Percentiles rank a stretch among this genome's conserved stretches.
Evolutionary conservation across 257 asterid genomes (phyloP).

Genomic region (Solanum lycopersicoides): DNA sequence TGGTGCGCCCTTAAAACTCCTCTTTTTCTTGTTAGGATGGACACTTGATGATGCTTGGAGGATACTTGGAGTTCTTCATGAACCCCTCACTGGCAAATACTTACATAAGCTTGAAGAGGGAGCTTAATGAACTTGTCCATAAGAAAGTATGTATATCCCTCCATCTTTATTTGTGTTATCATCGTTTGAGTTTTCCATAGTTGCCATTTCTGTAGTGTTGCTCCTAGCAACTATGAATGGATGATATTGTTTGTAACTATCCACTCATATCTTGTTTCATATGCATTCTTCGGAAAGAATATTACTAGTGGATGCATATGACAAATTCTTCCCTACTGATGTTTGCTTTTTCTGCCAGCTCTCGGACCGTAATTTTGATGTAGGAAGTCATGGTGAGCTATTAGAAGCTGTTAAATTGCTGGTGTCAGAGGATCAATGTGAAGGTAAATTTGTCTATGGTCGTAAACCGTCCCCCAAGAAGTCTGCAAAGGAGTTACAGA

Average conservation of each 20-base stretch:
- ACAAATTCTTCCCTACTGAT: slow-evolving; percentile 2
- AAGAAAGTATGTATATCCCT: slow-evolving; percentile 36
- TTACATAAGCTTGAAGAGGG: slow-evolving; percentile 54
- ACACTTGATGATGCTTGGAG: slow-evolving; percentile 85
- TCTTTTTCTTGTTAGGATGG: slow-evolving; percentile 51
- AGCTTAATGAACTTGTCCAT: slow-evolving; percentile 72
- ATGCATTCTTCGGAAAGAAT: not conserved
- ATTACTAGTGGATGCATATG: not conserved
- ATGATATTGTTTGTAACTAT: not conserved
- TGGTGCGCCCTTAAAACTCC: not conserved
- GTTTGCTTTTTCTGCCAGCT: slow-evolving; percentile 52
- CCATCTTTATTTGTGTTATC: not conserved
- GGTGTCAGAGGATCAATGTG: slow-evolving; percentile 71
- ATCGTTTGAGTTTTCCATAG: not conserved
- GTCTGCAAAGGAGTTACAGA: slow-evolving; percentile 17
- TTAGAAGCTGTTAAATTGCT: slow-evolving; percentile 65
- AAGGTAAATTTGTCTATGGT: slow-evolving; percentile 83
- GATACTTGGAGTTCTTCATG: slow-evolving; percentile 88
- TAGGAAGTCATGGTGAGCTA: slow-evolving; percentile 43
- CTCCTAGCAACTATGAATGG: not conserved
- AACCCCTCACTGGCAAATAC: slow-evolving; percentile 57
- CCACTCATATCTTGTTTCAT: not conserved
- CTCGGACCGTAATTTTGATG: slow-evolving; percentile 45
- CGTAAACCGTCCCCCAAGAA: slow-evolving; percentile 44
- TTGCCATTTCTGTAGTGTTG: not conserved